These are phyloP conservation scores for Aspergillus melleus DNA, from an alignment of 2,329 filamentous ascomycete genomes.

Conservation along the genomic window DNA sequence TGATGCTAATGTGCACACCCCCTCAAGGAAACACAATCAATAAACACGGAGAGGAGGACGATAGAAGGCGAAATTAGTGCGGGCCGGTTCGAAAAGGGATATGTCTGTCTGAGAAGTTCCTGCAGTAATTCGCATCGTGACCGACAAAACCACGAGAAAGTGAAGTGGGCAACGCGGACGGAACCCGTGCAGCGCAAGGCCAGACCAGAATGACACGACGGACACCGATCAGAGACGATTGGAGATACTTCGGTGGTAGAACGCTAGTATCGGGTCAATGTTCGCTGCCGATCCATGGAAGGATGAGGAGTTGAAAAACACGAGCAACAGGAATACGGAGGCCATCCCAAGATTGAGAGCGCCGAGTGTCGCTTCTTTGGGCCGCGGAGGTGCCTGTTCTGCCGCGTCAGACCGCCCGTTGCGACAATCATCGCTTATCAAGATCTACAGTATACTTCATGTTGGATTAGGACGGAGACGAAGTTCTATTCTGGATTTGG, in stretches of 20 bases:
- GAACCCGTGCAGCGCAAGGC: constrained; percentile 3
- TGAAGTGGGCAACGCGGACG: constrained; percentile 7
- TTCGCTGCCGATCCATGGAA: background rate
- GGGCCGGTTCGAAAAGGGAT: constrained; percentile 17
- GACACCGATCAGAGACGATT: background rate
- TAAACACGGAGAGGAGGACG: constrained; percentile 1
- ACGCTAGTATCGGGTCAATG: background rate
- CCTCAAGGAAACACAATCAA: constrained; percentile 6
- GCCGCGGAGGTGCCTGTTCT: constrained; percentile 8
- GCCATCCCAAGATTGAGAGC: constrained; percentile 2
- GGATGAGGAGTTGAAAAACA: background rate
- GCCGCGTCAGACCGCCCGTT: constrained; percentile 11
- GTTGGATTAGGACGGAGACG: background rate
- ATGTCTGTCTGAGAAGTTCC: constrained; percentile 23
- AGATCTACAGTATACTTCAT: background rate
- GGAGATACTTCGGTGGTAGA: background rate
- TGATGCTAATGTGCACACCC: background rate
- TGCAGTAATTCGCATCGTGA: constrained; percentile 31
- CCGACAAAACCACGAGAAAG: constrained; percentile 17
- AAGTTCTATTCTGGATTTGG: background rate
- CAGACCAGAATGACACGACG: background rate
- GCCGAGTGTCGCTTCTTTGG: background rate
- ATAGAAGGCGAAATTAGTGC: constrained; percentile 10
- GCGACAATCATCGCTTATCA: no score
- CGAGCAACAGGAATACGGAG: background rate